Evolutionary conservation across 2,329 filamentous ascomycete genomes (phyloP).

Genomic region (Exophiala xenobiotica): DNA sequence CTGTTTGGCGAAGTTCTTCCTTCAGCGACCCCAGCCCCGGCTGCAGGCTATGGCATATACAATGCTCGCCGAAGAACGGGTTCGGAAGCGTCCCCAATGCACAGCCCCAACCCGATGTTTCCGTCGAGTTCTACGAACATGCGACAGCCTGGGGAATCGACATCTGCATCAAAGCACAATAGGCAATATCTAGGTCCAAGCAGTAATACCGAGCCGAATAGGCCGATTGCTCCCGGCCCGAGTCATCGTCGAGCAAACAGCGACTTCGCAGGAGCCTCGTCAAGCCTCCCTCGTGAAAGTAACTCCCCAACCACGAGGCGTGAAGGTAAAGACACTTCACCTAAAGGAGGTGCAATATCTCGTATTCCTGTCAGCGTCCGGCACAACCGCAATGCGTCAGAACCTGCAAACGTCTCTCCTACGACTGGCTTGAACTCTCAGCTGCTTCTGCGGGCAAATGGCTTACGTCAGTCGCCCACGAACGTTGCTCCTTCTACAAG

Average conservation of each 20-base stretch:
- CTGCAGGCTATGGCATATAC: conserved; percentile 60
- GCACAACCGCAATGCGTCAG: conserved; percentile 20
- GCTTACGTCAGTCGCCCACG: conserved; percentile 10
- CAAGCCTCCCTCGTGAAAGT: neutral
- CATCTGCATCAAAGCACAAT: neutral
- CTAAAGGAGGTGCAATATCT: conserved; percentile 13
- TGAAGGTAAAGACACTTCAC: neutral
- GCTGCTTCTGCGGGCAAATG: conserved; percentile 17
- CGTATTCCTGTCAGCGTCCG: conserved; percentile 26
- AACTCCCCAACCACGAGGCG: conserved; percentile 2
- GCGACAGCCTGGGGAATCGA: conserved; percentile 1
- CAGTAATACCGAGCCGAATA: neutral
- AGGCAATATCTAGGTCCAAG: neutral
- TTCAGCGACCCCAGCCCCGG: conserved; percentile 42
- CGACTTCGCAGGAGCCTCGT: conserved; percentile 20
- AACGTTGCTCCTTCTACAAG: conserved; percentile 21
- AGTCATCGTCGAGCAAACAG: conserved; percentile 28
- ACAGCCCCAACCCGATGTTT: conserved; percentile 49
- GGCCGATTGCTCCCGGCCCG: neutral
- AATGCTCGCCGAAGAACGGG: conserved; percentile 58
- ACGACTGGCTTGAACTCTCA: conserved; percentile 9
- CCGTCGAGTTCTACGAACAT: conserved; percentile 14
- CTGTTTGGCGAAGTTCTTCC: conserved; percentile 74
- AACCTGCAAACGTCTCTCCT: conserved; percentile 17
- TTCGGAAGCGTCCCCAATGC: conserved; percentile 66